A percentile compares a stretch with the other conserved stretches of the same genome.
Evolutionary conservation across 805 yeast genomes (phyloP).

Genomic region (Kregervanrija delftensis): DNA sequence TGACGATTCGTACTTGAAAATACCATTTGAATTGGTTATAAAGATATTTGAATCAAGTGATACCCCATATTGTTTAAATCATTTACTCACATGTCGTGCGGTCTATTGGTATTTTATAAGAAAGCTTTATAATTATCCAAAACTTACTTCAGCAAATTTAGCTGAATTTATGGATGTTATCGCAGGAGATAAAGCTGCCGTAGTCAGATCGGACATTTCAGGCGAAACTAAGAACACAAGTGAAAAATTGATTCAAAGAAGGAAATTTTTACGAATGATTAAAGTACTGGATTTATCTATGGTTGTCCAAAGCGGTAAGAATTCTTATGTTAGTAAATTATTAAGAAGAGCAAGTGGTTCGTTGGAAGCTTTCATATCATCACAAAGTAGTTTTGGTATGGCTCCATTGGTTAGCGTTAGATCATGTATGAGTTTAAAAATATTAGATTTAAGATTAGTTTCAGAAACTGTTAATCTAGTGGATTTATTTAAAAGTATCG

Average conservation of each 20-base stretch:
- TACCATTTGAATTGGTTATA: conserved; percentile 47
- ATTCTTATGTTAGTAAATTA: conserved; percentile 79
- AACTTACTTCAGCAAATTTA: conserved; percentile 61
- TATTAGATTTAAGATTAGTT: conserved; percentile 75
- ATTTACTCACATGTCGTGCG: conserved; percentile 51
- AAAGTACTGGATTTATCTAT: conserved; percentile 63
- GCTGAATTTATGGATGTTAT: conserved; percentile 54
- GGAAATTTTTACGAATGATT: conserved; percentile 50
- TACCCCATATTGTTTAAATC: conserved; percentile 36
- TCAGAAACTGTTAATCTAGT: conserved; percentile 84
- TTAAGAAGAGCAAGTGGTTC: conserved; percentile 67
- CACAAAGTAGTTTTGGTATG: conserved; percentile 91
- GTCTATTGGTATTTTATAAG: conserved; percentile 61
- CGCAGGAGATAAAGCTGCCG: conserved; percentile 15
- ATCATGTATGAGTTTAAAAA: conserved; percentile 55
- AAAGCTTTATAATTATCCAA: conserved; percentile 57
- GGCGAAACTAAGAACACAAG: not conserved
- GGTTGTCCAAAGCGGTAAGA: conserved; percentile 86
- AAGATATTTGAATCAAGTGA: conserved; percentile 29
- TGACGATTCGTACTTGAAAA: conserved; percentile 14
- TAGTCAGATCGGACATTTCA: conserved; percentile 3
- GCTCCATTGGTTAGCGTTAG: conserved; percentile 82
- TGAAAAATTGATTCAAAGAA: conserved; percentile 2
- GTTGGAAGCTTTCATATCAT: conserved; percentile 71
- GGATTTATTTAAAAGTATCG: conserved; percentile 72